Evolutionary conservation across 2,329 filamentous ascomycete genomes (phyloP).

Genomic region (Fusarium globosum): DNA sequence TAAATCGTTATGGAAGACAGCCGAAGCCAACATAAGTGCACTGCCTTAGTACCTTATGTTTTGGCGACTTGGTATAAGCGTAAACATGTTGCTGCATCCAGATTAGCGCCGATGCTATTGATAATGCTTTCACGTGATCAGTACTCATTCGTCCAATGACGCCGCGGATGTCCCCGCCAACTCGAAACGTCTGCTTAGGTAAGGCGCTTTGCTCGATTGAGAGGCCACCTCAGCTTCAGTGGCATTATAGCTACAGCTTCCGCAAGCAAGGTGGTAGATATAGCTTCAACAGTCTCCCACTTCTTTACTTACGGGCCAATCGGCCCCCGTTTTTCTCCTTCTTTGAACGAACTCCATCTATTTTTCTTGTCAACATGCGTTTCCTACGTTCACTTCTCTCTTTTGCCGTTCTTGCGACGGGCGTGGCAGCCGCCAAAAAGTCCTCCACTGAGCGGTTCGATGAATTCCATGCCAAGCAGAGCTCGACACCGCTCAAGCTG

Average conservation of each 20-base stretch:
- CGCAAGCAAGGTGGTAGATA: slow-evolving; percentile 11
- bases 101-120: slow-evolving; percentile 26
- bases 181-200: slow-evolving; percentile 33
- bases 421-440: slow-evolving; percentile 73
- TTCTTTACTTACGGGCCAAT: slow-evolving; percentile 36
- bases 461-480: slow-evolving; percentile 74
- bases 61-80: slow-evolving; percentile 34
- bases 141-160: slow-evolving; percentile 2
- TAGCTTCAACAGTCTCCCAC: slow-evolving; percentile 26
- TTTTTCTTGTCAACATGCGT: slow-evolving; percentile 68
- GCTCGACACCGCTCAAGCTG: slow-evolving; percentile 78
- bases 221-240: slow-evolving; percentile 53
- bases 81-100: slow-evolving; percentile 49
- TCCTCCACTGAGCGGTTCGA: slow-evolving; percentile 73
- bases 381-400: slow-evolving; percentile 72
- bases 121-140: slow-evolving; percentile 23
- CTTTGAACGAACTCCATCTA: background rate
- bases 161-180: slow-evolving; percentile 2
- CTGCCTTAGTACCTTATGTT: slow-evolving; percentile 34
- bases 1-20: slow-evolving; percentile 5
- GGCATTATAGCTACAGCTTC: slow-evolving; percentile 33
- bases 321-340: slow-evolving; percentile 27
- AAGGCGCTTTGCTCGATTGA: slow-evolving; percentile 34
- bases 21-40: background rate
- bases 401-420: slow-evolving; percentile 69